phyloP scores from a whole-genome alignment of 2,329 filamentous ascomycete genomes.

The Penicillium aurantiogriseum region DNA sequence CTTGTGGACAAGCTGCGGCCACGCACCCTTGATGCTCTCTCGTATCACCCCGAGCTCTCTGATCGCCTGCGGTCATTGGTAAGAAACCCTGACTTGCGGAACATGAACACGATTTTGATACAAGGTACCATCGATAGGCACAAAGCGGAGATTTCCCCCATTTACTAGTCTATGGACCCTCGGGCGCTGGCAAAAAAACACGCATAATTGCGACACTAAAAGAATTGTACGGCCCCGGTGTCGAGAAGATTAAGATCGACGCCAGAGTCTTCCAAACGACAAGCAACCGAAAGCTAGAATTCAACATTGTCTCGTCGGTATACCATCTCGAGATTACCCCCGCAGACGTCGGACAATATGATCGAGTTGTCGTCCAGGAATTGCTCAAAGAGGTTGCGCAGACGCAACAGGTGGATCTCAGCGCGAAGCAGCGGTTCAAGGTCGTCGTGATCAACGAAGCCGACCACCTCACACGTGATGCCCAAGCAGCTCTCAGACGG shows the following conservation, averaged over 20 bases:
- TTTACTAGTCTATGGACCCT: constrained; percentile 93
- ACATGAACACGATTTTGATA: constrained; percentile 9
- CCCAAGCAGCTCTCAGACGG: constrained; percentile 86
- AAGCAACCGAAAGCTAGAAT: constrained; percentile 95
- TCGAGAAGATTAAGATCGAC: constrained; percentile 99
- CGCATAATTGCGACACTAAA: constrained; percentile 93
- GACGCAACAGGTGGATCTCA: constrained; percentile 95
- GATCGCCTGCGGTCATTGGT: constrained; percentile 83
- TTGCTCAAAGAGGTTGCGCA: constrained; percentile 96
- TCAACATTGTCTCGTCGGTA: constrained; percentile 95
- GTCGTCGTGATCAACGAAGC: constrained; percentile 99
- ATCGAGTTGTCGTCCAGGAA: constrained; percentile 93
- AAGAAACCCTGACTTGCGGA: constrained; percentile 25
- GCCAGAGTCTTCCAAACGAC: constrained; percentile 94
- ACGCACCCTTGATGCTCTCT: constrained; percentile 57
- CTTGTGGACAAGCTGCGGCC: constrained; percentile 64
- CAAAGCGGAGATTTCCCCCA: constrained; percentile 98
- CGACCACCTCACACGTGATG: constrained; percentile 88
- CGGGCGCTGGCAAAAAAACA: constrained; percentile 96
- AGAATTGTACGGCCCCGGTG: constrained; percentile 89
- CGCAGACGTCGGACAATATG: constrained; percentile 93
- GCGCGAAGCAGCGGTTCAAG: constrained; percentile 90
- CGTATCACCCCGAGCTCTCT: constrained; percentile 87
- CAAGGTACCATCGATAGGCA: constrained; percentile 56
- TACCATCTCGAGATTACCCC: constrained; percentile 99